Base-by-base conservation (phyloP, 2,329 filamentous ascomycete genomes). In the Paracoccidioides brasiliensis region DNA sequence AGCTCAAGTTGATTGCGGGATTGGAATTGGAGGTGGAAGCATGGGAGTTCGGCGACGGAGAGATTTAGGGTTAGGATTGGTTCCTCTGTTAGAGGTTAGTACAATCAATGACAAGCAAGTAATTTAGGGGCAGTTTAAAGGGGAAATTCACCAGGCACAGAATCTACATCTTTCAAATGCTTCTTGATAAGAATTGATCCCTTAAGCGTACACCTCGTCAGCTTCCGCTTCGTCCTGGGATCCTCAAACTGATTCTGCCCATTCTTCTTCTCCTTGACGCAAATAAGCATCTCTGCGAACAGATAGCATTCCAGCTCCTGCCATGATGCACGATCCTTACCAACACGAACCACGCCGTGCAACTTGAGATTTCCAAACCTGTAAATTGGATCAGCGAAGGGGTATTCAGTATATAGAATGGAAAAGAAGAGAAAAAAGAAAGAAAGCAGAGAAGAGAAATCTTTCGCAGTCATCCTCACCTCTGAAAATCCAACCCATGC, bases 201-300 rank as follows among this genome's bases (percentile, higher is more conserved):
- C 73, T 98, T 98, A 44, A 98, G 76, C 0, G 90, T 95, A 75
- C 86, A 96, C 60, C 88, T 82, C 3, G 83, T 82, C 8, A 80
- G 76, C 68, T 85, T 90, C 55, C 79, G 78, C 28, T 78, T 79
- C 0, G 76, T 67, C 4, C 72, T 72, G 1, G 71, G 63, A 30
- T 75, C 75, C n/a, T 80, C 85, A 80, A 87, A 90, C 61, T 87
- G 81, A 53, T 81, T 78, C 42, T 79, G 76, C 58, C 64, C 68
- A 49, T 78, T 71, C 74, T 90, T 95, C 80, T 96, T 97, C 73
- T 97, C 93, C 72, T 97, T 98, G 58, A 98, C 90, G 67, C 93
- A 98, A 61, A 98, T 98, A 64, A 98, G 85, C 93, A 98, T 98
- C 74, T 98, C 93, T 4, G 86, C 88, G 67, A 98, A 98, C 35